A percentile compares a stretch with the other conserved stretches of the same genome.
Conservation (phyloP, 1,139 yeast genomes). For the Suhomyces bolitotheri region DNA sequence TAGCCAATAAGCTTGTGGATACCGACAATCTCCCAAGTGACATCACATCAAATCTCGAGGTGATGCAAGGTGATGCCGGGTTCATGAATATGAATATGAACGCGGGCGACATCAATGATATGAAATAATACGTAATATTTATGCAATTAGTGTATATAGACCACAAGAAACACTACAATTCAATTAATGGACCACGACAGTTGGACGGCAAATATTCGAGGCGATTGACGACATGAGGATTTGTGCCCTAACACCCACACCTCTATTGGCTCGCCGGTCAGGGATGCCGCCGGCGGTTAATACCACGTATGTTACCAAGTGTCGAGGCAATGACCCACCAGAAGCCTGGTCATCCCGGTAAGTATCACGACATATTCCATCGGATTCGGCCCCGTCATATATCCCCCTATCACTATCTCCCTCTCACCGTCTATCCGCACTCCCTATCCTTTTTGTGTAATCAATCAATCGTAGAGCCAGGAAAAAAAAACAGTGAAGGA, state of each 20-base stretch:
- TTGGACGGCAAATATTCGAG: background rate
- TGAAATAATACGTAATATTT: slow-evolving; percentile 14
- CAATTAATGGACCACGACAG: background rate
- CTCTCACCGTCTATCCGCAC: slow-evolving; percentile 10
- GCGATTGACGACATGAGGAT: no score
- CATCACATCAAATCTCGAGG: slow-evolving; percentile 48
- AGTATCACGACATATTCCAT: no score
- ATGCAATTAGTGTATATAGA: slow-evolving; percentile 4
- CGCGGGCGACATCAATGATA: slow-evolving; percentile 10
- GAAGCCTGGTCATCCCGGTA: no score
- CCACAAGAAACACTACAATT: background rate
- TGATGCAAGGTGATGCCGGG: slow-evolving; percentile 46
- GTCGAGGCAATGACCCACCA: no score
- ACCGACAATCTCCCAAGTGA: slow-evolving; percentile 60
- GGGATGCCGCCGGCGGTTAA: no score
- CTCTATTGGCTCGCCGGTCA: no score
- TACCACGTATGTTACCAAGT: no score
- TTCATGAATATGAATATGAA: slow-evolving; percentile 33
- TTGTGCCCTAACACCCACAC: no score
- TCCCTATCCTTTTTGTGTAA: slow-evolving; percentile 12
- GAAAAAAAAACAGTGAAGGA: slow-evolving; percentile 14
- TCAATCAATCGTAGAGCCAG: slow-evolving; percentile 6
- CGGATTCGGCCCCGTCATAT: no score
- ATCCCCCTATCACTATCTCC: slow-evolving; percentile 5
- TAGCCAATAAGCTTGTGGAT: slow-evolving; percentile 50